These are phyloP conservation scores for Cucumis cinereus DNA, from an alignment of 306 rosid species.

Conservation along the genomic window DNA sequence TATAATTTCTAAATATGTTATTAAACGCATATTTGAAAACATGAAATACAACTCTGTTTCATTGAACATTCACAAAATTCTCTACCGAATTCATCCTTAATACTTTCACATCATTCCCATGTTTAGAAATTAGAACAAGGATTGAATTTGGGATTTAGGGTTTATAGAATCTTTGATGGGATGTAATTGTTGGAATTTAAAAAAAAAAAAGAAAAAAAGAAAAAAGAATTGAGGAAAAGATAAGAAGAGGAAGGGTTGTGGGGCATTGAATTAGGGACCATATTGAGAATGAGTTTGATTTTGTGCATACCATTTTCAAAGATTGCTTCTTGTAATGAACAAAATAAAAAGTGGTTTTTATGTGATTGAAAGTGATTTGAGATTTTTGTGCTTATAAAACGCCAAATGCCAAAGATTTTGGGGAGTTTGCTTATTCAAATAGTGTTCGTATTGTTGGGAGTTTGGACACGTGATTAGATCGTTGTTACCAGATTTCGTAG, in stretches of 20 bases:
- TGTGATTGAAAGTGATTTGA: not conserved
- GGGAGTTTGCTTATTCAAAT: not conserved
- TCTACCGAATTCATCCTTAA: too few species aligned
- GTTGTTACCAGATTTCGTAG: not conserved
- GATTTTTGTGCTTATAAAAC: not conserved
- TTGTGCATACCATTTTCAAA: not conserved
- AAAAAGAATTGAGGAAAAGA: too few species aligned
- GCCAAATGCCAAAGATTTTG: conserved; percentile 1
- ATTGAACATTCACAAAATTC: too few species aligned
- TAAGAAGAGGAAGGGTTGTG: not conserved
- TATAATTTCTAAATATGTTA: too few species aligned
- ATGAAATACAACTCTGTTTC: too few species aligned
- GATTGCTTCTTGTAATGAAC: not conserved
- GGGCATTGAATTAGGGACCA: not conserved
- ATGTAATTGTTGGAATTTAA: too few species aligned
- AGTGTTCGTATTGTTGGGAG: not conserved
- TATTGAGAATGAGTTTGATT: not conserved
- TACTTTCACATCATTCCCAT: too few species aligned
- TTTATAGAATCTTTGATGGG: too few species aligned
- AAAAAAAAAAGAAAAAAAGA: too few species aligned
- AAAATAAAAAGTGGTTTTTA: not conserved
- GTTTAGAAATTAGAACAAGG: too few species aligned
- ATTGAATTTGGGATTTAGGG: too few species aligned
- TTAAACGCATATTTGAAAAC: too few species aligned
- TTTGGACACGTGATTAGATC: not conserved